These are phyloP conservation scores for Boletus huronensis DNA, from an alignment of 768 basidiomycete species.

Conservation along the genomic window DNA sequence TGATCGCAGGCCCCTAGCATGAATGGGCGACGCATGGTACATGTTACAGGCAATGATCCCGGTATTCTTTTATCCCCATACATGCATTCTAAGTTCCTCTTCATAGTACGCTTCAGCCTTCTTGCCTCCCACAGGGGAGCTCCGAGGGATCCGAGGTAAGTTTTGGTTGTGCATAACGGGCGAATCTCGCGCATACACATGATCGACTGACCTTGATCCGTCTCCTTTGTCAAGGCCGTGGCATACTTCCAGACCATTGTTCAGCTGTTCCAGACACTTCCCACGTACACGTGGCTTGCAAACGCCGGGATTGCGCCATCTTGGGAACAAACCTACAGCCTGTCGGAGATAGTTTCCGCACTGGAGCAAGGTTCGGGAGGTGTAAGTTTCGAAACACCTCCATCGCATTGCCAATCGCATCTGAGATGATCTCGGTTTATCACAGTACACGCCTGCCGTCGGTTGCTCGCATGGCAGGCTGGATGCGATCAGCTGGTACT, in stretches of 20 bases:
- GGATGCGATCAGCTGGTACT: constrained; percentile 55
- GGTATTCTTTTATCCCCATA: background rate
- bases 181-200: background rate
- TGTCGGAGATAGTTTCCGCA: constrained; percentile 52
- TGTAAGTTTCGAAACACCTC: constrained; percentile 1
- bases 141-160: constrained; percentile 56
- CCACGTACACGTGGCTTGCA: constrained; percentile 70
- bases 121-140: constrained; percentile 57
- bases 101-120: constrained; percentile 51
- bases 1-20: constrained; percentile 39
- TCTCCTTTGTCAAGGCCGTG: constrained; percentile 46
- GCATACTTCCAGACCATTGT: constrained; percentile 59
- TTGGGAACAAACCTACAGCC: constrained; percentile 48
- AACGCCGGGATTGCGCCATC: constrained; percentile 75
- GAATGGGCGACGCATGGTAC: constrained; percentile 73
- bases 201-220: background rate
- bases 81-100: background rate
- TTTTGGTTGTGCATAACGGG: constrained; percentile 1
- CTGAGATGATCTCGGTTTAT: background rate
- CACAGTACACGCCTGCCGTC: constrained; percentile 48
- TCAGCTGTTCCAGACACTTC: constrained; percentile 59
- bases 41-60: constrained; percentile 30
- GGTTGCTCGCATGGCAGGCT: constrained; percentile 41
- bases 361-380: constrained; percentile 54
- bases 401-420: background rate